Conservation (phyloP, 2,329 filamentous ascomycete genomes). For the Furcasterigmium sp. region DNA sequence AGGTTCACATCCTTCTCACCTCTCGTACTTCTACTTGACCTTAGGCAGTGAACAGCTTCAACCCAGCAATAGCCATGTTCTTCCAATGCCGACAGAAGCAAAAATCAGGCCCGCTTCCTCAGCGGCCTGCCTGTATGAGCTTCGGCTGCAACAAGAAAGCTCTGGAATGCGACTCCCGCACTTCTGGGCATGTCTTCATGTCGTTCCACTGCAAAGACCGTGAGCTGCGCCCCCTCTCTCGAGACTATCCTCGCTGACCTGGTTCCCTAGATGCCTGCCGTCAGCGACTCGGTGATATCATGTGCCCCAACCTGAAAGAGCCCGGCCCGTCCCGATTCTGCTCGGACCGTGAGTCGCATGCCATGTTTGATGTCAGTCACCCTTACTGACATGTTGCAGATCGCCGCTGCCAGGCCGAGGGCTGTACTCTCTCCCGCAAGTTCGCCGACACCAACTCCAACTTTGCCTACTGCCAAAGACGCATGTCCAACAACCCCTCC, state of each 20-base stretch:
- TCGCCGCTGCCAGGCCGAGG: slow-evolving; percentile 8
- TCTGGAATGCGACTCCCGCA: slow-evolving; percentile 9
- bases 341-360: slow-evolving; percentile 8
- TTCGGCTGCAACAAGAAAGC: slow-evolving; percentile 6
- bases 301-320: slow-evolving; percentile 11
- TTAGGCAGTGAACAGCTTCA: too few relatives aligned
- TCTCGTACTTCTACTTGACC: too few relatives aligned
- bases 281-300: slow-evolving; percentile 9
- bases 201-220: slow-evolving; percentile 14
- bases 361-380: not conserved
- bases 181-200: not conserved
- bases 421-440: slow-evolving; percentile 6
- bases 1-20: too few relatives aligned
- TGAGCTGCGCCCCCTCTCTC: not conserved
- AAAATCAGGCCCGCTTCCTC: not conserved
- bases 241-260: not conserved
- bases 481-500: slow-evolving; percentile 2
- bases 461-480: slow-evolving; percentile 13
- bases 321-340: slow-evolving; percentile 9
- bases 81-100: slow-evolving; percentile 10
- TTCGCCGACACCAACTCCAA: slow-evolving; percentile 6
- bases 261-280: slow-evolving; percentile 11
- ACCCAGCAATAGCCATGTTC: too few relatives aligned
- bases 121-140: slow-evolving; percentile 6
- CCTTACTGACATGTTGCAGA: slow-evolving; percentile 1